Evolutionary conservation across 1,139 yeast species (phyloP).

Genomic region (Saccharomyces hybrid): DNA sequence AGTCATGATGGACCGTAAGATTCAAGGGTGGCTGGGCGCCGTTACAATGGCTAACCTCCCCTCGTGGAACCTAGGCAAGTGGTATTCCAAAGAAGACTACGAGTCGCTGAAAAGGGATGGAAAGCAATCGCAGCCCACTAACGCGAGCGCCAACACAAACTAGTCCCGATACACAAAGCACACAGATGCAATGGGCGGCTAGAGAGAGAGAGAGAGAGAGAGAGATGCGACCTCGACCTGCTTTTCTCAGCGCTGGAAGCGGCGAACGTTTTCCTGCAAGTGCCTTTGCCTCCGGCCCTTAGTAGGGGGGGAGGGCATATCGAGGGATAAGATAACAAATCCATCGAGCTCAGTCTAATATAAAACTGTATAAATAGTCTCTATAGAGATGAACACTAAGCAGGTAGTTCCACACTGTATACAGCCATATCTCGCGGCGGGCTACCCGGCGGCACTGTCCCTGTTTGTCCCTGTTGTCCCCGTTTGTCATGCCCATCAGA

Average conservation of each 20-base stretch:
- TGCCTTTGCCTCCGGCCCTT: too few relatives aligned
- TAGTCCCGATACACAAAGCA: background rate
- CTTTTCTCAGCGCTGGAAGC: background rate
- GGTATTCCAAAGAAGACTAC: slow-evolving; percentile 23
- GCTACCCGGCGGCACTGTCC: background rate
- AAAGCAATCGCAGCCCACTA: background rate
- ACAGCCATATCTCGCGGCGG: background rate
- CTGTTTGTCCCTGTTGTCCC: background rate
- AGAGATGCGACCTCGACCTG: background rate
- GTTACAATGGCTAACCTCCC: slow-evolving; percentile 24
- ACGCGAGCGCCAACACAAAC: background rate
- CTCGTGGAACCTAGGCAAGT: slow-evolving; percentile 26
- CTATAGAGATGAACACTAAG: background rate
- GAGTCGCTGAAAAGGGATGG: slow-evolving; percentile 2
- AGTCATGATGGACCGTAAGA: slow-evolving; percentile 22
- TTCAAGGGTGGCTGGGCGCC: slow-evolving; percentile 28
- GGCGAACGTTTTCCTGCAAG: background rate
- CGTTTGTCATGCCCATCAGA: background rate
- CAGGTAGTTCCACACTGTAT: background rate
- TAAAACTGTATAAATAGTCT: background rate
- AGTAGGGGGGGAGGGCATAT: background rate
- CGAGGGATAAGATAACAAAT: background rate
- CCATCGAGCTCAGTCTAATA: background rate
- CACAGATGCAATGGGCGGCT: background rate
- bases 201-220: background rate